These are phyloP conservation scores for Lactarius sp. DNA, from an alignment of 768 basidiomycete genomes.

Conservation along the genomic window DNA sequence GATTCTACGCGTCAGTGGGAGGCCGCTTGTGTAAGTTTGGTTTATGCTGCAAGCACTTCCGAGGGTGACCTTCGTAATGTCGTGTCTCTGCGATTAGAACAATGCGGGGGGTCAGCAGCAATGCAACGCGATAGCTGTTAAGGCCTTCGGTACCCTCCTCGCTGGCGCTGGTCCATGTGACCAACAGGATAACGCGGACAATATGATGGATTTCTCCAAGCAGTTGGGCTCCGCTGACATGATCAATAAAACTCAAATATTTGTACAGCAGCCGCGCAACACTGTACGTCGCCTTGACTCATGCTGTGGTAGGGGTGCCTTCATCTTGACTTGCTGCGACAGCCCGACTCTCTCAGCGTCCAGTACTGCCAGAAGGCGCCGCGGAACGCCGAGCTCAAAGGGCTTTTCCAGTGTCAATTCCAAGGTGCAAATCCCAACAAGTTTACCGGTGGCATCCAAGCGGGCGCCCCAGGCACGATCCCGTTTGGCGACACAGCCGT, in stretches of 20 bases:
- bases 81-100: constrained; percentile 31
- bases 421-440: constrained; percentile 40
- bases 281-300: constrained; percentile 35
- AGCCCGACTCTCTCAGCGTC: constrained; percentile 43
- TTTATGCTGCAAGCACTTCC: background rate
- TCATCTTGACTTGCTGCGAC: background rate
- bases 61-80: background rate
- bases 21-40: constrained; percentile 41
- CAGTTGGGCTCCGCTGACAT: constrained; percentile 42
- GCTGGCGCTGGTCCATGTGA: constrained; percentile 40
- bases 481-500: constrained; percentile 43
- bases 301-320: background rate
- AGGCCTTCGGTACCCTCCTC: constrained; percentile 55
- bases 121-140: constrained; percentile 55
- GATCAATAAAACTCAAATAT: constrained; percentile 50
- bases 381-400: constrained; percentile 46
- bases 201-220: constrained; percentile 48
- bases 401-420: constrained; percentile 58
- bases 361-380: constrained; percentile 54
- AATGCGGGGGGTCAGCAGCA: constrained; percentile 51
- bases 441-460: constrained; percentile 42
- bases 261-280: constrained; percentile 55
- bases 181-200: constrained; percentile 47
- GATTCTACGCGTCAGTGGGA: constrained; percentile 43
- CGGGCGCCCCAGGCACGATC: constrained; percentile 47